A percentile compares a stretch with the other conserved stretches of the same genome.
phyloP scores from a whole-genome alignment of 2,329 filamentous ascomycete genomes.

The Colletotrichum brevisporum region DNA sequence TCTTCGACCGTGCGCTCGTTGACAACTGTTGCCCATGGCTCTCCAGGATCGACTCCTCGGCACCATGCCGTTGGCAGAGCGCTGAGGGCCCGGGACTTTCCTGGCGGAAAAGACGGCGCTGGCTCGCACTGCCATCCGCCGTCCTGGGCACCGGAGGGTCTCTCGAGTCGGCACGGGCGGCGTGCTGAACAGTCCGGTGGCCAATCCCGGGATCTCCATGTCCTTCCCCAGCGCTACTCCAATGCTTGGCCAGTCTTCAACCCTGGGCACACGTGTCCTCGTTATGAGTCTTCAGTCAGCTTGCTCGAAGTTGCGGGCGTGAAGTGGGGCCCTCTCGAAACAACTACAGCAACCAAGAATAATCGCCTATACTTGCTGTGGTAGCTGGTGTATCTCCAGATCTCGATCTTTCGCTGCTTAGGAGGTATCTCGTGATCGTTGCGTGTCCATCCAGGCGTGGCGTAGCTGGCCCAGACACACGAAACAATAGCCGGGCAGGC shows the following conservation, averaged over 20 bases:
- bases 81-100: slow-evolving; percentile 26
- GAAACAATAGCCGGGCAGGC: slow-evolving; percentile 28
- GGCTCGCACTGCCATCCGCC: slow-evolving; percentile 19
- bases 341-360: slow-evolving; percentile 9
- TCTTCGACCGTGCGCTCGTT: slow-evolving; percentile 22
- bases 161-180: slow-evolving; percentile 19
- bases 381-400: neutral
- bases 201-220: slow-evolving; percentile 23
- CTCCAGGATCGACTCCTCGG: slow-evolving; percentile 24
- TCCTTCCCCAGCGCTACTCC: slow-evolving; percentile 11
- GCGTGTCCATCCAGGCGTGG: slow-evolving; percentile 17
- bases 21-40: slow-evolving; percentile 34
- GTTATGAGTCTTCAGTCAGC: slow-evolving; percentile 17
- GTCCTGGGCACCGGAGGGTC: slow-evolving; percentile 7
- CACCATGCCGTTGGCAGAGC: slow-evolving; percentile 26
- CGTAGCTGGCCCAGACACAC: slow-evolving; percentile 26
- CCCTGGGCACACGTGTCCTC: slow-evolving; percentile 13
- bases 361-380: slow-evolving; percentile 17
- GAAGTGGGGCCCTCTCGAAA: slow-evolving; percentile 23
- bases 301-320: neutral
- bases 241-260: slow-evolving; percentile 21
- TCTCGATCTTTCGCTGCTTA: slow-evolving; percentile 28
- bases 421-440: slow-evolving; percentile 19
- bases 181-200: slow-evolving; percentile 9
- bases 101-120: slow-evolving; percentile 9